phyloP scores from a whole-genome alignment of 148 eudicot species.

The Suaeda aralocaspica region DNA sequence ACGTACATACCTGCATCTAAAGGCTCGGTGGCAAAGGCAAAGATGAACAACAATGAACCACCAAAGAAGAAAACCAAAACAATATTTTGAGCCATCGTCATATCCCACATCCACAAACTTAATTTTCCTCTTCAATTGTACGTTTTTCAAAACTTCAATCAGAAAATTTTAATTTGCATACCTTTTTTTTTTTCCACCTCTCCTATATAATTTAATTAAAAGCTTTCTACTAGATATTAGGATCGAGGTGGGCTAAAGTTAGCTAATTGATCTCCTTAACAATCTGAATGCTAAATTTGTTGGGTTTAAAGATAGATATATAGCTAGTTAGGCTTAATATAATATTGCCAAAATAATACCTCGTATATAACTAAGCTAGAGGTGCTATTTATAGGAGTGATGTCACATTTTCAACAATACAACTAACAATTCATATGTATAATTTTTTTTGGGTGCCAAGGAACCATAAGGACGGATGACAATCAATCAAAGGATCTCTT shows the following conservation, averaged over 20 bases:
- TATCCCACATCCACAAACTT: not conserved
- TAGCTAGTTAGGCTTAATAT: not conserved
- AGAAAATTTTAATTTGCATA: not conserved
- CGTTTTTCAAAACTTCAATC: not conserved
- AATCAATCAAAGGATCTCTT: no score
- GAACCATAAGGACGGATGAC: no score
- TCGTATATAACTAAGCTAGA: not conserved
- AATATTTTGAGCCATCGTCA: not conserved
- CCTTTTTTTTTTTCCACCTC: constrained; percentile 3
- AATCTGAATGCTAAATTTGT: not conserved
- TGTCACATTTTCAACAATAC: no score
- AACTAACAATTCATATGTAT: no score
- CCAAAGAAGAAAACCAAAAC: constrained; percentile 3
- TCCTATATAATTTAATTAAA: not conserved
- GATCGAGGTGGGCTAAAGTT: constrained; percentile 1
- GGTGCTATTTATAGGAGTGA: not conserved
- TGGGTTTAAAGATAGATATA: no score
- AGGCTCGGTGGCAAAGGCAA: not conserved
- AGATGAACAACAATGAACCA: not conserved
- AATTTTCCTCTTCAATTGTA: not conserved
- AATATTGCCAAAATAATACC: not conserved
- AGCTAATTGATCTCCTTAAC: constrained; percentile 4
- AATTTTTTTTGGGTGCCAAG: no score
- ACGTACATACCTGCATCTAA: not conserved
- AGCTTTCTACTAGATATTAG: not conserved